phyloP scores from a whole-genome alignment of 768 basidiomycete species.

The Clavaria fumosa region DNA sequence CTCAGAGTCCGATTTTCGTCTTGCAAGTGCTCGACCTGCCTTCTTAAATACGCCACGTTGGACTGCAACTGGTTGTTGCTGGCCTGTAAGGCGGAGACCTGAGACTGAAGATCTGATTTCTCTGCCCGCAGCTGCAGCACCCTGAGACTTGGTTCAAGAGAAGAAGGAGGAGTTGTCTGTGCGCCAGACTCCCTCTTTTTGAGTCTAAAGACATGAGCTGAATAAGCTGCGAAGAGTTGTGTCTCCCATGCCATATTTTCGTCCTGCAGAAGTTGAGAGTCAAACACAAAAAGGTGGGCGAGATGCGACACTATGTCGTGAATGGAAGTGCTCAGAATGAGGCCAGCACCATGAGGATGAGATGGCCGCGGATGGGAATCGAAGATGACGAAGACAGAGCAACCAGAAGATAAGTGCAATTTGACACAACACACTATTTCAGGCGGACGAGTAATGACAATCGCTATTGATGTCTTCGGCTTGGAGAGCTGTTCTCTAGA shows the following conservation, averaged over 20 bases:
- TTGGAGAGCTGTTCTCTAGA: constrained; percentile 9
- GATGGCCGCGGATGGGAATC: constrained; percentile 51
- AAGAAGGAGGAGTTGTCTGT: constrained; percentile 16
- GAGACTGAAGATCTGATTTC: too few species aligned
- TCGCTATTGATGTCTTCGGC: constrained; percentile 20
- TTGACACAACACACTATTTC: constrained; percentile 47
- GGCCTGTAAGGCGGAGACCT: constrained; percentile 19
- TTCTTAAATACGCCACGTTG: background rate
- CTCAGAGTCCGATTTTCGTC: background rate
- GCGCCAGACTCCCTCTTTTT: constrained; percentile 12
- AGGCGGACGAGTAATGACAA: constrained; percentile 53
- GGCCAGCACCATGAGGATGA: constrained; percentile 44
- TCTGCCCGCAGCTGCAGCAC: constrained; percentile 29
- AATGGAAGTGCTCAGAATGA: constrained; percentile 35
- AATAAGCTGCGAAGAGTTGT: constrained; percentile 44
- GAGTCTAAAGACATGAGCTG: constrained; percentile 38
- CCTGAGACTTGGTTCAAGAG: constrained; percentile 34
- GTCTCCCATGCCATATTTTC: constrained; percentile 44
- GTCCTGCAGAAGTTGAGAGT: constrained; percentile 27
- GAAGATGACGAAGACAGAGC: constrained; percentile 40
- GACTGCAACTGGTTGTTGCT: constrained; percentile 12
- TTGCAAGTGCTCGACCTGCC: background rate
- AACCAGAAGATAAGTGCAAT: constrained; percentile 13
- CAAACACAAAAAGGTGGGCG: constrained; percentile 32
- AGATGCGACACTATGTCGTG: constrained; percentile 29